Conservation (phyloP, 1,284 basidiomycete genomes). For the Sanguinoderma infundibulare region DNA sequence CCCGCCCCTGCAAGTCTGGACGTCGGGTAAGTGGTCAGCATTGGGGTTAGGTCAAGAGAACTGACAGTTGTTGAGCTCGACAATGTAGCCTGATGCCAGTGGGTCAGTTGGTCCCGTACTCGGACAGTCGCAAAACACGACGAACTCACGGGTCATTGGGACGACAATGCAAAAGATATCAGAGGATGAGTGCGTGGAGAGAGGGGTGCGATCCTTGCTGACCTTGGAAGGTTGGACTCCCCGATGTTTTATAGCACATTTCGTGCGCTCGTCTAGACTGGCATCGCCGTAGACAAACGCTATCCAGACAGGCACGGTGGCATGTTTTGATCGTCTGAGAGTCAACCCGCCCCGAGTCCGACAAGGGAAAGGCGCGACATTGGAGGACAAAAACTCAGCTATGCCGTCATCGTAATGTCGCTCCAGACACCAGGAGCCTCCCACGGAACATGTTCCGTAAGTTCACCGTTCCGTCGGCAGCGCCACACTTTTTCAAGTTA, state of each 20-base stretch:
- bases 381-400: not conserved
- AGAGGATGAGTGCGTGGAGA: not conserved
- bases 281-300: not conserved
- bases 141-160: not conserved
- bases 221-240: not conserved
- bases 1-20: conserved; percentile 46
- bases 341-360: not conserved
- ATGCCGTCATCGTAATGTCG: conserved; percentile 2
- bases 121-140: not conserved
- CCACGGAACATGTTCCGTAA: not conserved
- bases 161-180: not conserved
- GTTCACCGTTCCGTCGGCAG: not conserved
- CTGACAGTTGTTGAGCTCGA: conserved; percentile 58
- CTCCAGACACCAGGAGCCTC: conserved; percentile 2
- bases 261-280: conserved; percentile 1
- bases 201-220: not conserved
- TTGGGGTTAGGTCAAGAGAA: not conserved
- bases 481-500: not conserved
- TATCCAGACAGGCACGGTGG: not conserved
- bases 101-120: not conserved
- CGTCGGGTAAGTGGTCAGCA: not conserved
- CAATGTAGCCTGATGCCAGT: conserved; percentile 42
- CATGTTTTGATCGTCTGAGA: not conserved
- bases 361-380: not conserved
- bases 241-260: conserved; percentile 3